Conservation (phyloP, 495 filamentous ascomycete genomes). For the Saxophila tyrrhenica region DNA sequence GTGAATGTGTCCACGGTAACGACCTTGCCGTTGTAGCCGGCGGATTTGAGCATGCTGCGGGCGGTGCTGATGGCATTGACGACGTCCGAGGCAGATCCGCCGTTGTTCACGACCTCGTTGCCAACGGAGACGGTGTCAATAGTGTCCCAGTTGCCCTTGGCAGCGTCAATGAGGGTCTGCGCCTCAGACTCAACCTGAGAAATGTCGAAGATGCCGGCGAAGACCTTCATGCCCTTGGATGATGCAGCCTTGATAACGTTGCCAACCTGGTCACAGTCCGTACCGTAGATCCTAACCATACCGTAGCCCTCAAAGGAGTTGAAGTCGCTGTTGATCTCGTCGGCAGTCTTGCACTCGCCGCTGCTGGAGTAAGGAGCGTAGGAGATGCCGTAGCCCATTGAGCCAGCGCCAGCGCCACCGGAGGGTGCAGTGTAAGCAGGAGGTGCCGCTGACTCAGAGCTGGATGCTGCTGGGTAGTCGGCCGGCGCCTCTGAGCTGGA, state of each 20-base stretch:
- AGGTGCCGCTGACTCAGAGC: neutral
- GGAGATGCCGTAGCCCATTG: constrained; percentile 41
- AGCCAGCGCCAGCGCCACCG: neutral
- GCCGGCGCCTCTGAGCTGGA: neutral
- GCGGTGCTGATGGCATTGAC: constrained; percentile 44
- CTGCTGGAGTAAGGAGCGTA: constrained; percentile 65
- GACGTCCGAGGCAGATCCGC: constrained; percentile 32
- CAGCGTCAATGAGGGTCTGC: constrained; percentile 41
- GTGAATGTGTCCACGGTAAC: constrained; percentile 71
- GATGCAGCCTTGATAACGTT: constrained; percentile 49
- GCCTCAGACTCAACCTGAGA: constrained; percentile 43
- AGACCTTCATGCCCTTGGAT: constrained; percentile 47
- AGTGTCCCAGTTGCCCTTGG: constrained; percentile 46
- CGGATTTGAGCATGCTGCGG: constrained; percentile 42
- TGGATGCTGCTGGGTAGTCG: neutral
- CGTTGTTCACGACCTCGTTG: constrained; percentile 67
- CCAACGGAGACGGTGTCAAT: constrained; percentile 66
- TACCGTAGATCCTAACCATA: constrained; percentile 67
- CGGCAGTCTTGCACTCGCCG: constrained; percentile 53
- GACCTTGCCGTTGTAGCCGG: constrained; percentile 62
- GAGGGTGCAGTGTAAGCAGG: constrained; percentile 10
- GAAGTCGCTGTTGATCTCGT: constrained; percentile 54
- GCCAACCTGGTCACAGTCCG: constrained; percentile 61
- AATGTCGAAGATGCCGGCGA: constrained; percentile 62
- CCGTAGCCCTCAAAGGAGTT: constrained; percentile 39